phyloP scores from a whole-genome alignment of 2,329 filamentous ascomycete genomes.

The Penicillium sp. region DNA sequence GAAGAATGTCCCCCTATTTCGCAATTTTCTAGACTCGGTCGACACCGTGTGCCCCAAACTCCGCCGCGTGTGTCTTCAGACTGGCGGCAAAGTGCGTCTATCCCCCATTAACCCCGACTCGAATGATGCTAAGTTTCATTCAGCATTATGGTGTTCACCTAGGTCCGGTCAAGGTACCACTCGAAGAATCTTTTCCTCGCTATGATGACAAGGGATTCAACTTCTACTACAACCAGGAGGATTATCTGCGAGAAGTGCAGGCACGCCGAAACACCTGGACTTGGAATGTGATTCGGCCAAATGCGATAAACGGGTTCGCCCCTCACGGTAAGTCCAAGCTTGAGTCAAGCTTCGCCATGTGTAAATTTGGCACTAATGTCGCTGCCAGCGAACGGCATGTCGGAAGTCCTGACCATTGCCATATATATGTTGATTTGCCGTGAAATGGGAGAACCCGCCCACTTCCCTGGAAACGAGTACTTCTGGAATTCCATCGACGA shows the following conservation, averaged over 20 bases:
- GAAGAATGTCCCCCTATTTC: constrained; percentile 32
- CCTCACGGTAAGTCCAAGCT: constrained; percentile 23
- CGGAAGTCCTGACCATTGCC: constrained; percentile 28
- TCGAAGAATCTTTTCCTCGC: constrained; percentile 21
- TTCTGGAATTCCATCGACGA: constrained; percentile 32
- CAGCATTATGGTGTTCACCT: constrained; percentile 33
- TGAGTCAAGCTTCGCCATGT: not conserved
- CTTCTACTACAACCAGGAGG: constrained; percentile 28
- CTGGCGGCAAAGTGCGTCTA: constrained; percentile 30
- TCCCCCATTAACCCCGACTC: not conserved
- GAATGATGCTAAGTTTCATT: not conserved
- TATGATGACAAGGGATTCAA: constrained; percentile 22
- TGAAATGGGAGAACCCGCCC: constrained; percentile 20
- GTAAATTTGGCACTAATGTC: not conserved
- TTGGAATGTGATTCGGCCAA: constrained; percentile 32
- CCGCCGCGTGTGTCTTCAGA: constrained; percentile 31
- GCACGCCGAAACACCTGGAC: constrained; percentile 22
- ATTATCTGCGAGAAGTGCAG: constrained; percentile 20
- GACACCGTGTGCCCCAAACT: constrained; percentile 24
- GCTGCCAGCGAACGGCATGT: constrained; percentile 29
- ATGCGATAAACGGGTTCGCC: constrained; percentile 31
- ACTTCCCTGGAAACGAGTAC: constrained; percentile 30
- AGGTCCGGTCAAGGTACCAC: constrained; percentile 24
- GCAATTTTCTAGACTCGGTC: constrained; percentile 35
- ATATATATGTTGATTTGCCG: constrained; percentile 31